Base-by-base conservation (phyloP, 2,329 filamentous ascomycete genomes). In the Rutstroemia sp. region DNA sequence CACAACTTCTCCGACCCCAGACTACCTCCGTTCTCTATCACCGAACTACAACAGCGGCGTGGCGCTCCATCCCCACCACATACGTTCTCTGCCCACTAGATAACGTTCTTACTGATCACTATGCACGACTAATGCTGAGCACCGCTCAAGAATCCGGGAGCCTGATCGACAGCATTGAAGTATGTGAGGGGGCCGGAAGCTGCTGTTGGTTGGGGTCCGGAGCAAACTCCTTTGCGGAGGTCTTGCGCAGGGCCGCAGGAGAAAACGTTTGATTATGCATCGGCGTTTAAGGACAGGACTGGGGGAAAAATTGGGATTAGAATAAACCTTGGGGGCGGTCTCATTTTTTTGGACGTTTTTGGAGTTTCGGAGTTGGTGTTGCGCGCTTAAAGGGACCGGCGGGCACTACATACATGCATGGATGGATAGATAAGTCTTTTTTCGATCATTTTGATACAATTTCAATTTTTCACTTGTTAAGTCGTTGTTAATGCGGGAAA, bases 1-100 rank as follows among this genome's bases (percentile, higher is more conserved):
- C 70, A 70, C 2, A 70, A 60, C 30, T 62, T 62, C 52, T 66
- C 62, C 60, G 63, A 59, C 57, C 52, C 9, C 52, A 55, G 50
- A 47, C 52, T 21, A 55, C 46, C 25, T 55, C 52, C 5, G 46
- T 19, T 10, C 23, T 55, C 16, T 55, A 55, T 34, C 52, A 55
- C 19, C 54, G 41, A 38, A 67, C 61, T 6, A 62, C 62, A 17
- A 64, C 63, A 51, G 64, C 66, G 16, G 62, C 64, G n/a, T 66
- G 64, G 64, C 60, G 63, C 6, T 59, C 63, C 27, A 66, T 66
- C 16, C 64, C 64, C 2, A 60, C 61, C 10, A 66, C 63, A 8
- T 66, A 63, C 48, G 60, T 66, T 17, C 41, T 65, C 3, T 66
- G 64, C 41, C 60, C 60, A 5, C 49, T 57, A 23, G 64, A 66